Evolutionary conservation across 2,329 filamentous ascomycete species (phyloP), one percentile per base, ranked within the genome.

Genomic region (Phialophora macrospora): DNA sequence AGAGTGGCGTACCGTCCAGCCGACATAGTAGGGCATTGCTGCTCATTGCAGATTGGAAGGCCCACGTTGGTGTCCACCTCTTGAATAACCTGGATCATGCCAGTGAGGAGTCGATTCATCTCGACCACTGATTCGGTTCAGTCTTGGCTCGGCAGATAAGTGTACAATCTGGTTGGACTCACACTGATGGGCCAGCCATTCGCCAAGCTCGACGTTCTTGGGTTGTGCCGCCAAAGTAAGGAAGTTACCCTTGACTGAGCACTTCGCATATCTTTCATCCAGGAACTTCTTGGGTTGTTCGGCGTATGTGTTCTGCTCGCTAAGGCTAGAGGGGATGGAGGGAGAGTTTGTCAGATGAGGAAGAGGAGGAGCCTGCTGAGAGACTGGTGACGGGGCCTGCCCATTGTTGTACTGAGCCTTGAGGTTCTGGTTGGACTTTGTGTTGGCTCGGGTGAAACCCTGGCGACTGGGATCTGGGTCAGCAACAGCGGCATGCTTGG

Each of bases 141-240:
- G 64, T 67, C 51, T 72, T 63, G 34, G 56, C 55, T 55, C 24
- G 28, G 11, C 2, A 17, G 12, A 20, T 32, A 24, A 12, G 26
- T 52, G 32, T 11, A 6, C 30, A 26, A 48, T 17, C 44, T n/a
- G 34, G 14, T 32, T 41, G 8, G 52, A 57, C 74, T 75, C 84
- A 96, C 94, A 89, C 84, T 97, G 94, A 78, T 97, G 92, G 69
- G 93, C 93, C 72, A 97, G 85, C 94, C 94, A 98, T 79, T 98
- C 94, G 71, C 92, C 94, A 76, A 92, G 88, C 74, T 97, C 94
- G 54, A 97, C 91, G 63, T 95, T 93, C 81, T 94, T 93, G 24
- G 94, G 94, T 75, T 93, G 90, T 57, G 93, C 92, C 74, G 93
- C 96, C 66, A 98, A 81, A 11, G 94, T 97, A 89, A 97, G 92